Conservation (phyloP, 352 stramenopile genomes). For the Phytophthora boehmeriae region DNA sequence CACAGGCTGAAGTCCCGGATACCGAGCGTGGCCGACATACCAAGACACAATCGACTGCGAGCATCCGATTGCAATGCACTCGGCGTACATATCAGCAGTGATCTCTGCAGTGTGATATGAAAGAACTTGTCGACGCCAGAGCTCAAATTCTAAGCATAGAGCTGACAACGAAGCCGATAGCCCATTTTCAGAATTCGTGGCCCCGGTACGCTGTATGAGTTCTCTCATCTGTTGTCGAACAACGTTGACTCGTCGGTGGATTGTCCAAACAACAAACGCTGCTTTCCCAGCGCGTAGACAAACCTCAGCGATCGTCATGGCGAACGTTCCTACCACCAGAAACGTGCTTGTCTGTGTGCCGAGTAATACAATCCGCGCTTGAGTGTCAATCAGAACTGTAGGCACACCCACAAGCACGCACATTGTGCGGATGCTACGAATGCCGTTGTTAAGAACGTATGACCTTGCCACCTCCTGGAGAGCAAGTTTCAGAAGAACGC, state of each 20-base stretch:
- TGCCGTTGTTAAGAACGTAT: conserved; percentile 30
- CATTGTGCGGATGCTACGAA: conserved; percentile 38
- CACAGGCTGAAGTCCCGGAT: background rate
- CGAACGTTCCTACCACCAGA: conserved; percentile 6
- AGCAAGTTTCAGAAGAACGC: conserved; percentile 38
- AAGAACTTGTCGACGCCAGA: conserved; percentile 23
- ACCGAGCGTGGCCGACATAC: conserved; percentile 32
- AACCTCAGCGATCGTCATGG: conserved; percentile 27
- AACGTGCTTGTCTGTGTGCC: conserved; percentile 12
- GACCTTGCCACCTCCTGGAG: conserved; percentile 35
- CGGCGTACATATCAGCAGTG: conserved; percentile 42
- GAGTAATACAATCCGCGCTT: conserved; percentile 43
- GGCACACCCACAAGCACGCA: conserved; percentile 37
- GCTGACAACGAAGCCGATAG: background rate
- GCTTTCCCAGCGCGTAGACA: conserved; percentile 17
- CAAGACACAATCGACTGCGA: conserved; percentile 37
- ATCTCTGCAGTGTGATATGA: conserved; percentile 33
- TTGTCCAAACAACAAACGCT: conserved; percentile 6
- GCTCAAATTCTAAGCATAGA: conserved; percentile 9
- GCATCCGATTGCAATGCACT: conserved; percentile 47
- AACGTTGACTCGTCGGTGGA: background rate
- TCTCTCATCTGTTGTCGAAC: background rate
- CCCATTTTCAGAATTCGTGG: no score
- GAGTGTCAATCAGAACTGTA: conserved; percentile 46
- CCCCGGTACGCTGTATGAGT: background rate